Conservation (phyloP, 768 basidiomycete genomes). For the Myochromella boudieri region DNA sequence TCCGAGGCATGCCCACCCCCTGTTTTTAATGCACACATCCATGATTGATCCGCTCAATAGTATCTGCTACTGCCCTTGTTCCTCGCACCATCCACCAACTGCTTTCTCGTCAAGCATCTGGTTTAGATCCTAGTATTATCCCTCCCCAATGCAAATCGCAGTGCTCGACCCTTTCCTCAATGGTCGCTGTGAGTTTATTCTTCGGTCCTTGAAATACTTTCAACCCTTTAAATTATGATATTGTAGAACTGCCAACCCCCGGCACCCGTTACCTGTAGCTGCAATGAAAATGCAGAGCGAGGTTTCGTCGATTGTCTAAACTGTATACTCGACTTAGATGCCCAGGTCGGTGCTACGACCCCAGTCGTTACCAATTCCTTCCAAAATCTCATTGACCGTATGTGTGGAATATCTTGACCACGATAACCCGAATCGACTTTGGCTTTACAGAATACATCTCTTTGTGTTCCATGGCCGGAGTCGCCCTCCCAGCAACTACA, state of each 20-base stretch:
- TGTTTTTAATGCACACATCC: not conserved
- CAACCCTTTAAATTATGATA: not conserved
- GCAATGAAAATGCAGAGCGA: slow-evolving; percentile 5
- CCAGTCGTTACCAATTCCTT: not conserved
- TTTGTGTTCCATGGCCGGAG: slow-evolving; percentile 9
- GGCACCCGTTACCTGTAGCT: slow-evolving; percentile 6
- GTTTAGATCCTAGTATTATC: slow-evolving; percentile 12
- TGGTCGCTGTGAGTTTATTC: not conserved
- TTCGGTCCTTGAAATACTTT: not conserved
- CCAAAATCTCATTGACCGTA: slow-evolving; percentile 10
- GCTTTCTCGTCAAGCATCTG: slow-evolving; percentile 7
- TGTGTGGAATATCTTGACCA: not conserved
- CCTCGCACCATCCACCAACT: slow-evolving; percentile 11
- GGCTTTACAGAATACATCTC: slow-evolving; percentile 10
- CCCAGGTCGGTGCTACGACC: not conserved
- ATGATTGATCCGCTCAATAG: not conserved
- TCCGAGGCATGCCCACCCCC: not conserved
- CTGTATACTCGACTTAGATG: slow-evolving; percentile 11
- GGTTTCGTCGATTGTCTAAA: slow-evolving; percentile 12
- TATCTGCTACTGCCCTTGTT: slow-evolving; percentile 2
- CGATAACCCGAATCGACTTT: not conserved
- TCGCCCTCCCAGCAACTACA: slow-evolving; percentile 12
- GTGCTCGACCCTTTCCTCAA: slow-evolving; percentile 4
- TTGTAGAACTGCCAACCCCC: slow-evolving; percentile 5
- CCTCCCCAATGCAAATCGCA: slow-evolving; percentile 4